Base-by-base conservation (phyloP, 2,329 filamentous ascomycete species). In the Neofusicoccum laricinum region DNA sequence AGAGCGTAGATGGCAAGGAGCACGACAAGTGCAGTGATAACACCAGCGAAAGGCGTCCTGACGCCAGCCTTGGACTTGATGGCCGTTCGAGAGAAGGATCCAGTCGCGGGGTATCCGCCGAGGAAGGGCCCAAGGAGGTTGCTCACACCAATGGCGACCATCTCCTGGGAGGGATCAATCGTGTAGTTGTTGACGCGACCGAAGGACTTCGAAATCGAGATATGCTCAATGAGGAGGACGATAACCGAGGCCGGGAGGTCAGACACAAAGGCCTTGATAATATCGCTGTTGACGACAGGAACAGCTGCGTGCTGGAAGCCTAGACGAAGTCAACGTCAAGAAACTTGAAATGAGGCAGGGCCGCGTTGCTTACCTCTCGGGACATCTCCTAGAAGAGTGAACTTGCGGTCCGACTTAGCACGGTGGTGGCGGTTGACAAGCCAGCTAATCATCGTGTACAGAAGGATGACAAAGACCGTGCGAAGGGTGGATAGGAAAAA, bases 51-150 rank as follows among this genome's bases (percentile, higher is more conserved):
- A 0, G 94, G 94, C 0, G 93, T 97, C 25, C 92, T 88, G 3
- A 97, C 94, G 72, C 95, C 95, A 57, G 95, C 93, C 78, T 98
- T 98, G 4, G 94, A 95, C 78, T 97, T 96, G 79, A 98, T 97
- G 61, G 95, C 94, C 32, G 95, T 98, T 66, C 95, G 88, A 40
- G 92, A 96, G 82, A 98, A 98, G 2, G 95, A 98, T 1, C 95
- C 95, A 2, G 94, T 99, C 0, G 92, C 91, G 14, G 94, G 92
- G 73, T 96, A 99, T 2, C 85, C 95, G 58, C 94, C 95, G 2
- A 98, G 67, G 80, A 98, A 97, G 2, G 95, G 93, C 0, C 92
- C 93, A 7, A 98, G 83, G 41, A 98, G 82, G 74, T 98, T 98
- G 40, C 89, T 90, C 30, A 97, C 86, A 67, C 94, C 94, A 68